Evolutionary conservation across 257 asterid genomes (phyloP).

Genomic region (Capsicum chinense): DNA sequence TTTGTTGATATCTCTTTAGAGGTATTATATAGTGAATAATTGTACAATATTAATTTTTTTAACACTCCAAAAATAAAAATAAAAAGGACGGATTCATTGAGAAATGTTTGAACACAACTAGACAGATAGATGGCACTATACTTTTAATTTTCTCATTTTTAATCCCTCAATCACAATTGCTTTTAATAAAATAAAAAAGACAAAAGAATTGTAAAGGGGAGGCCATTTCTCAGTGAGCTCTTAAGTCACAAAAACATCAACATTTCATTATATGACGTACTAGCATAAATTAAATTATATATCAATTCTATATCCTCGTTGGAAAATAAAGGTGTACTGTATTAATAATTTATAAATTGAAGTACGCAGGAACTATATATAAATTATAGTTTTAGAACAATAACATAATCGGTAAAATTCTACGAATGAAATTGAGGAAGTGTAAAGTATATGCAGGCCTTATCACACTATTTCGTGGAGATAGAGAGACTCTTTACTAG

Average conservation of each 20-base stretch:
- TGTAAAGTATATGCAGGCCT: too few species aligned
- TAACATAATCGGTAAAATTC: too few species aligned
- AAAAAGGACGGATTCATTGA: not conserved
- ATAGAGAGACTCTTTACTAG: too few species aligned
- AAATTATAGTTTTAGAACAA: not conserved
- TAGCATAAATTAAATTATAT: not conserved
- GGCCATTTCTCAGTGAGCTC: conserved; percentile 24
- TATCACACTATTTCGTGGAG: too few species aligned
- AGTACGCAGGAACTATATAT: not conserved
- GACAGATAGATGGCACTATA: conserved; percentile 5
- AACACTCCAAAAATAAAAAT: not conserved
- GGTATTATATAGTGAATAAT: not conserved
- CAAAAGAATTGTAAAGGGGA: not conserved
- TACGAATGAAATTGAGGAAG: too few species aligned
- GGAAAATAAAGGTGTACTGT: not conserved
- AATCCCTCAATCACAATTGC: not conserved
- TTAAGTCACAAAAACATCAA: conserved; percentile 29
- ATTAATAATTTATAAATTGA: not conserved
- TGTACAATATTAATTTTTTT: not conserved
- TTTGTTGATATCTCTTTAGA: conserved; percentile 18
- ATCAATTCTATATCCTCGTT: not conserved
- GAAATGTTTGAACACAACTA: not conserved
- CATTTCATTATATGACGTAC: conserved; percentile 9
- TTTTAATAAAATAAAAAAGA: not conserved
- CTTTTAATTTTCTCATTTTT: conserved; percentile 8